phyloP scores from a whole-genome alignment of 164 flowering plant genomes.

The Annona cherimola region DNA sequence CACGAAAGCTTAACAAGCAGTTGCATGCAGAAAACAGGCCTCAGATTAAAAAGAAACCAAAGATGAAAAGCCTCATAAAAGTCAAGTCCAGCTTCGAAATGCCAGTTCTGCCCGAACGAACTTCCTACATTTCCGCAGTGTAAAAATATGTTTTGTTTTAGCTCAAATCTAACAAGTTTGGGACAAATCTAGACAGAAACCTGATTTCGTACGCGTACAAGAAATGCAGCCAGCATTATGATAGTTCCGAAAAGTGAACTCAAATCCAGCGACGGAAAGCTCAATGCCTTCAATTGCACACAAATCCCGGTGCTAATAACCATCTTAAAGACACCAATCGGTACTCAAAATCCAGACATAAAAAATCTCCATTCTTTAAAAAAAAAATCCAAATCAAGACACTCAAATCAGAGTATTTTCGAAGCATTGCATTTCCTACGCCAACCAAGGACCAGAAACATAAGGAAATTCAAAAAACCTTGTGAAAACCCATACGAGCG shows the following conservation, averaged over 20 bases:
- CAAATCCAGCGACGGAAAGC: conserved; percentile 6
- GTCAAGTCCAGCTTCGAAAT: background rate
- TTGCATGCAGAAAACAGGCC: background rate
- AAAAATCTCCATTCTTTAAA: background rate
- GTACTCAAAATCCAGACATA: conserved; percentile 7
- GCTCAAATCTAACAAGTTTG: background rate
- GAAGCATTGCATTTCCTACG: background rate
- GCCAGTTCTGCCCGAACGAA: background rate
- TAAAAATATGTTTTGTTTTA: background rate
- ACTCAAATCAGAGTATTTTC: background rate
- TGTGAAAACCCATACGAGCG: background rate
- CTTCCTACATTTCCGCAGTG: background rate
- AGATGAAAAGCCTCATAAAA: background rate
- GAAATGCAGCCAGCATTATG: background rate
- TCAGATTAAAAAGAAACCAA: background rate
- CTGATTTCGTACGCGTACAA: background rate
- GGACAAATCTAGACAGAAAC: background rate
- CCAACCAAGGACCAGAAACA: background rate
- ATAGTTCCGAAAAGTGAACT: conserved; percentile 1
- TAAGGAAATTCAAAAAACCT: background rate
- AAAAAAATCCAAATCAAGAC: background rate
- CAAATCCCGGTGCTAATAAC: background rate
- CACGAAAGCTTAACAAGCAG: background rate
- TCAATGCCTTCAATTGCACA: background rate
- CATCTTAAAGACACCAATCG: conserved; percentile 1